Evolutionary conservation across 371 early-diverging fungal species (phyloP).

Genomic region (Sporodiniella umbellata): DNA sequence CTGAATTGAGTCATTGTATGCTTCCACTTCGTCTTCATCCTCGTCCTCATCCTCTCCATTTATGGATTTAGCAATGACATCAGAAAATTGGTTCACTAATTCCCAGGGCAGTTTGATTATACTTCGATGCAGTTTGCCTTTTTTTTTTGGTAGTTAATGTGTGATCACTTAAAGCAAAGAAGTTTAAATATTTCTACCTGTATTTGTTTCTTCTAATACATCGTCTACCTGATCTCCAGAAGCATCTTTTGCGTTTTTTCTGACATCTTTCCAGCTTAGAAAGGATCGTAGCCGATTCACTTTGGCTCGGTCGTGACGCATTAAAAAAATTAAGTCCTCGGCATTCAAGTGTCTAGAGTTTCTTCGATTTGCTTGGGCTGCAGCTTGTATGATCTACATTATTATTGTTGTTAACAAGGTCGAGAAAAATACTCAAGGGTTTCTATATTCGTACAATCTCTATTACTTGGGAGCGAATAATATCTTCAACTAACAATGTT

Average conservation of each 20-base stretch:
- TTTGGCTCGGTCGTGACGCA: constrained; percentile 91
- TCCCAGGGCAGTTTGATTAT: constrained; percentile 93
- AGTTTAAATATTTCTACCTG: too few relatives aligned
- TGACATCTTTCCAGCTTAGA: constrained; percentile 94
- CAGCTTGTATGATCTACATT: constrained; percentile 78
- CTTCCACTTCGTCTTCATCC: constrained; percentile 84
- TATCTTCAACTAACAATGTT: constrained; percentile 87
- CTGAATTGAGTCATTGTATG: constrained; percentile 83
- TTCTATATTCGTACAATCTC: constrained; percentile 92
- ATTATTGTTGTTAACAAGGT: too few relatives aligned
- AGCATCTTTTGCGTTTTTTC: constrained; percentile 83
- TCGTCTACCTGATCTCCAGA: constrained; percentile 71
- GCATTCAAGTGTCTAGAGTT: constrained; percentile 79
- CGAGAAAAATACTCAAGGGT: too few relatives aligned
- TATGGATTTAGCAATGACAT: constrained; percentile 43
- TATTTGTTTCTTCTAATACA: constrained; percentile 65
- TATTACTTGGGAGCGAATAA: constrained; percentile 92
- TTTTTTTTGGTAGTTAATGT: too few relatives aligned
- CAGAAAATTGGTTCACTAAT: constrained; percentile 76
- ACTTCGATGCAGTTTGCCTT: constrained; percentile 62
- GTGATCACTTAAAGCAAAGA: too few relatives aligned
- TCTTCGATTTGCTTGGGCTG: constrained; percentile 81
- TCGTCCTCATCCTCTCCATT: constrained; percentile 77
- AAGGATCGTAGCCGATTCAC: constrained; percentile 88
- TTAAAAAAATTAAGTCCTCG: constrained; percentile 96